Percentiles rank a stretch among this genome's conserved stretches.
Evolutionary conservation across 2,329 filamentous ascomycete genomes (phyloP).

Genomic region (Penicillium janthinellum): DNA sequence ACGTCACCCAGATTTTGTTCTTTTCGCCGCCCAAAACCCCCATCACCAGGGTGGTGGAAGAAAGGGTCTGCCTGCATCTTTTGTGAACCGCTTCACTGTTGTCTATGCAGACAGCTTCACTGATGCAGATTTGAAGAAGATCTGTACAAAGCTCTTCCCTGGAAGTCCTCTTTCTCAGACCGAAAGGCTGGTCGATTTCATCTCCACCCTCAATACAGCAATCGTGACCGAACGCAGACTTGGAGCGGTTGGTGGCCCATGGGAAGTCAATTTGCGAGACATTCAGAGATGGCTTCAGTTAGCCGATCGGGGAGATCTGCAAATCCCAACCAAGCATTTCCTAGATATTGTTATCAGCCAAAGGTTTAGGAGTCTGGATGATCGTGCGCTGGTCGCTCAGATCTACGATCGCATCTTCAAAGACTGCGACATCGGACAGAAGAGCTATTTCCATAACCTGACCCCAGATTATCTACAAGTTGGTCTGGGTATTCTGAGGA

Average conservation of each 20-base stretch:
- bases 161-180: slow-evolving; percentile 61
- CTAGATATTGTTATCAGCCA: slow-evolving; percentile 81
- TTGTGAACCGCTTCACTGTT: slow-evolving; percentile 97
- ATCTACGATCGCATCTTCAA: slow-evolving; percentile 70
- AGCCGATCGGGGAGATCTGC: slow-evolving; percentile 60
- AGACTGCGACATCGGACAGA: slow-evolving; percentile 43
- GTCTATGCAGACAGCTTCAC: slow-evolving; percentile 93
- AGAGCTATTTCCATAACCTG: slow-evolving; percentile 72
- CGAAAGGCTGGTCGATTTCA: slow-evolving; percentile 71
- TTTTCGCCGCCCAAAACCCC: slow-evolving; percentile 96
- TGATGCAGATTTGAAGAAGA: slow-evolving; percentile 75
- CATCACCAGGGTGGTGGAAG: slow-evolving; percentile 95
- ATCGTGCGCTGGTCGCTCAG: slow-evolving; percentile 65
- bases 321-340: slow-evolving; percentile 72
- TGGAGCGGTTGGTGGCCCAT: slow-evolving; percentile 69
- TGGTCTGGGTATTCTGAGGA: slow-evolving; percentile 70
- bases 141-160: slow-evolving; percentile 78
- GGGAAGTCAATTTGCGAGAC: slow-evolving; percentile 95
- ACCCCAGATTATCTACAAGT: slow-evolving; percentile 71
- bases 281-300: slow-evolving; percentile 84
- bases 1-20: slow-evolving; percentile 83
- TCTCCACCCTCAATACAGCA: slow-evolving; percentile 75
- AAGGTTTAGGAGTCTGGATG: slow-evolving; percentile 74
- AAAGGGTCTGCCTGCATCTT: slow-evolving; percentile 91
- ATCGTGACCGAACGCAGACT: slow-evolving; percentile 61